These are phyloP conservation scores for Dalbergia oliveri DNA, from an alignment of 306 rosid species.

Conservation along the genomic window DNA sequence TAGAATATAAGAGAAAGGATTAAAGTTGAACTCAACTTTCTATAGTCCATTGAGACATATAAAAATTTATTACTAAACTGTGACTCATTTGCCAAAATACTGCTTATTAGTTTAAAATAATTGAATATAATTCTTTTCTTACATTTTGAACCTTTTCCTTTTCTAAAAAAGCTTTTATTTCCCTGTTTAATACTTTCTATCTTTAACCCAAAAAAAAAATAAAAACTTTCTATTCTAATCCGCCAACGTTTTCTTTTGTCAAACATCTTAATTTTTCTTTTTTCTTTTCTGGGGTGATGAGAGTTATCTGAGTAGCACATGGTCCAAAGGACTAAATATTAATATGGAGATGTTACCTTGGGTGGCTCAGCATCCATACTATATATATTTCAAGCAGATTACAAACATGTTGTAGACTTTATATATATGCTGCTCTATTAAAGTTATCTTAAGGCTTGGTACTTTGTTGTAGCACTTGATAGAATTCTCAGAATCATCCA, in stretches of 20 bases:
- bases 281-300: neutral
- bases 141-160: no score
- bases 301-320: slow-evolving; percentile 14
- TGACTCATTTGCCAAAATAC: no score
- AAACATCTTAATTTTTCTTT: neutral
- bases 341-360: neutral
- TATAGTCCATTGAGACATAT: no score
- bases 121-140: no score
- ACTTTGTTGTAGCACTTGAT: slow-evolving; percentile 41
- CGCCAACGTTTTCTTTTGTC: neutral
- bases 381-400: neutral
- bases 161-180: no score
- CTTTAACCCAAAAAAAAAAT: no score
- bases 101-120: no score
- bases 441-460: neutral
- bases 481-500: slow-evolving; percentile 47
- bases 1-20: no score
- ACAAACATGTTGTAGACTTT: slow-evolving; percentile 1
- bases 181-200: no score
- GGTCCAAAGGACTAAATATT: neutral
- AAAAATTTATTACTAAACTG: no score
- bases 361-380: neutral
- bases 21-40: no score
- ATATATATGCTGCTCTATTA: neutral
- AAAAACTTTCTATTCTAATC: neutral